Base-by-base conservation (phyloP, 2,329 filamentous ascomycete genomes). In the Magnaporthiopsis incrustans region DNA sequence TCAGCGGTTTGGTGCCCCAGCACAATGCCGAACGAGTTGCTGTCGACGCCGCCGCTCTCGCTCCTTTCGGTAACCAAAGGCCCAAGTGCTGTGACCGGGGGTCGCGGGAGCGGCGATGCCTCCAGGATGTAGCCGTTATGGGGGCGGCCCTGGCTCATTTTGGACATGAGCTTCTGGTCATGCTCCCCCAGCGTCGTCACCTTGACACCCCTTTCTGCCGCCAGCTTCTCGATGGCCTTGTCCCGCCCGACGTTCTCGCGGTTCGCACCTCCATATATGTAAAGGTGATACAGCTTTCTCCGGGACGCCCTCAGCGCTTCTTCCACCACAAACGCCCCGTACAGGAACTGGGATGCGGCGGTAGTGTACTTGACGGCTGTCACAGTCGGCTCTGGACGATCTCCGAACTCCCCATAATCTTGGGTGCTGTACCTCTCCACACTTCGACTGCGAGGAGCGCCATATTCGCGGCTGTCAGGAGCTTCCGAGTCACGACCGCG, bases 91-190 rank as follows among this genome's bases (percentile, higher is more conserved):
- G 78, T 81, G 58, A 94, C 78, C 0, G 90, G 91, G 2, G 86
- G 77, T 68, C 88, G 86, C 0, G 92, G 92, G 1, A 98, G 76
- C 1, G 90, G 90, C 0, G 92, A 97, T 18, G 90, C 87, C 76
- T 99, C 95, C 4, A 99, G 83, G 22, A 98, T 81, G 69, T 89
- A 88, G 60, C 94, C 93, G 72, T 98, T 97, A 76, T 99, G 94
- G 44, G 94, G 92, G 57, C 95, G 84, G 1, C 89, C 88, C 64
- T 81, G 84, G 68, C 90, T 90, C 85, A 96, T 91, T 76, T 91
- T 93, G 75, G 96, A 89, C 77, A 99, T 82, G 57, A 92, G 78
- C 0, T 82, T 83, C 65, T 91, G 77, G 72, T 88, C 88, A 1
- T 82, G 79, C 26, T 85, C 85, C 53, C 74, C 75, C 27, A 94